Evolutionary conservation across 257 asterid genomes (phyloP), one percentile per base, ranked within the genome.

Genomic region (Nicotiana tabacum): DNA sequence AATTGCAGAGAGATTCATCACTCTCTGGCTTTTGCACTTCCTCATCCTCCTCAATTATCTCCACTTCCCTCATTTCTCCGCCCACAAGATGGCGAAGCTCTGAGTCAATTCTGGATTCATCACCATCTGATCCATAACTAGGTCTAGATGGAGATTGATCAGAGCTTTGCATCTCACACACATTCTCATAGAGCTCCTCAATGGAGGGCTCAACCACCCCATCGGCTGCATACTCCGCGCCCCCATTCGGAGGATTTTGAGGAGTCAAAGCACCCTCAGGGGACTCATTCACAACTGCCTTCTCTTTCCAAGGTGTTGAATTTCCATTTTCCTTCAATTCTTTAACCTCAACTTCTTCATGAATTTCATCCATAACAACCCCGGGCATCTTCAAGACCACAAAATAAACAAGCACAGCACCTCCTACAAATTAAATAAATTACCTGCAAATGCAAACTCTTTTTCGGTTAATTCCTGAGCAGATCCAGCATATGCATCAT

Each of bases 131-230:
- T 88, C 98, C 95, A 70, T 91, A 90, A 83, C 99, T 95, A 58
- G 74, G 89, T 91, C 98, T 94, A 0, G 98, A 95, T 4, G 98
- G 98, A 4, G 99, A 95, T 18, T 87, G 97, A 79, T 95, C 99
- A 53, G 99, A 95, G 82, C 99, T 95, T 88, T 94, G 99, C 97
- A 95, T 92, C 88, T 95, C 99, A 84, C 92, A 95, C 32, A 94
- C 98, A 61, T 92, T 94, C 30, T 92, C 95, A 82, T 95, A 95
- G 43, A 94, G 97, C 84, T 94, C 96, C 82, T 95, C 97, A 60
- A 95, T 95, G 17, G 98, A 94, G 72, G 96, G 86, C 83, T 94
- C 98, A 69, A 82, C 91, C 82, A 17, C 90, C 81, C 55, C 92
- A 66, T 89, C 88, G 11, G 57, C 88, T 66, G 79, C 87, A 67